A percentile compares a stretch with the other conserved stretches of the same genome.
phyloP scores from a whole-genome alignment of 1,284 basidiomycete species.

The Polyporus tsugae region DNA sequence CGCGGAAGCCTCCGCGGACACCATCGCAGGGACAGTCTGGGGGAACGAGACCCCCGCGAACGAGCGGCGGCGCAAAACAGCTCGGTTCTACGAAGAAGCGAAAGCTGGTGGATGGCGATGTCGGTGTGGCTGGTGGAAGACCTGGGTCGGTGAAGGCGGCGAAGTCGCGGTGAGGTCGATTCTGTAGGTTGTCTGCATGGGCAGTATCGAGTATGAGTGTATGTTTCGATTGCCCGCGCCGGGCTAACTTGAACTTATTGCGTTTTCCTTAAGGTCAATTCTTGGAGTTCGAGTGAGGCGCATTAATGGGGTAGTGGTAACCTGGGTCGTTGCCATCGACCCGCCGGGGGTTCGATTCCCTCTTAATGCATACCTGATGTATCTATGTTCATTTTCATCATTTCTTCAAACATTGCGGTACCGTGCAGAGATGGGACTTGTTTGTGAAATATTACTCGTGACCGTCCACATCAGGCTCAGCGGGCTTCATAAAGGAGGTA shows the following conservation, averaged over 20 bases:
- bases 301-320: slow-evolving; percentile 39
- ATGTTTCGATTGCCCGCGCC: neutral
- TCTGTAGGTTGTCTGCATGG: neutral
- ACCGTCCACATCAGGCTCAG: no score
- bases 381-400: no score
- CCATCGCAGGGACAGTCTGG: slow-evolving; percentile 3
- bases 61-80: slow-evolving; percentile 10
- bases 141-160: slow-evolving; percentile 20
- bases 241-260: neutral
- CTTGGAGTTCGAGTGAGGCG: no score
- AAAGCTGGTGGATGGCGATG: slow-evolving; percentile 32
- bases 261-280: no score
- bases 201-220: neutral
- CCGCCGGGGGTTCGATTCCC: slow-evolving; percentile 84
- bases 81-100: slow-evolving; percentile 31
- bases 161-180: slow-evolving; percentile 19
- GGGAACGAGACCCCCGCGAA: slow-evolving; percentile 14
- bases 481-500: no score
- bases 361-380: slow-evolving; percentile 80
- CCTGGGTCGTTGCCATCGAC: slow-evolving; percentile 50
- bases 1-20: slow-evolving; percentile 12
- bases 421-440: no score
- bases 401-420: no score
- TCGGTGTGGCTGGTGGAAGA: slow-evolving; percentile 9
- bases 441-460: no score